A percentile compares a stretch with the other conserved stretches of the same genome.
Conservation (phyloP, 75 land plant genomes). For the Pinus tabuliformis region DNA sequence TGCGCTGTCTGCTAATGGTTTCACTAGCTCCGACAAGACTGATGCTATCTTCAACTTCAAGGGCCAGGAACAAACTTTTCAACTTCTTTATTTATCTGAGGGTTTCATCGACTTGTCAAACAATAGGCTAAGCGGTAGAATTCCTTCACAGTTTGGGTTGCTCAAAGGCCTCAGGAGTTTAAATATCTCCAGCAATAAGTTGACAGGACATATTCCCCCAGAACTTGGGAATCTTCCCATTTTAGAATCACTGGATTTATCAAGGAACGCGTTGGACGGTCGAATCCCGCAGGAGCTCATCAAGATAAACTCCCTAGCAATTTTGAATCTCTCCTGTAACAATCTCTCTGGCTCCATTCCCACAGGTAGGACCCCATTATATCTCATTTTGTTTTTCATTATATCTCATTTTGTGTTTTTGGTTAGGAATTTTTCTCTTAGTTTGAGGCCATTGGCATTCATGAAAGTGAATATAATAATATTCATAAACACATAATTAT, state of each 20-base stretch:
- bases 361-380: neutral
- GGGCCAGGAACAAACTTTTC: neutral
- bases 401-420: too few species aligned
- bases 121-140: constrained; percentile 57
- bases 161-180: constrained; percentile 35
- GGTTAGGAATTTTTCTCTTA: too few species aligned
- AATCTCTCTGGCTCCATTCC: constrained; percentile 56
- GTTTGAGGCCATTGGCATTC: too few species aligned
- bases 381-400: too few species aligned
- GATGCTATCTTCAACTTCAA: neutral
- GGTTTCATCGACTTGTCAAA: constrained; percentile 38
- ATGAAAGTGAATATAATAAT: too few species aligned
- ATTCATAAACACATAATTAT: too few species aligned
- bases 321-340: neutral
- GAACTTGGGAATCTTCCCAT: constrained; percentile 39
- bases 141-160: constrained; percentile 45
- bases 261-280: constrained; percentile 27
- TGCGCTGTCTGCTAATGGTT: constrained; percentile 19
- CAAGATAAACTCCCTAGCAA: neutral
- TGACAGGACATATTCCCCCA: constrained; percentile 56
- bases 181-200: constrained; percentile 57
- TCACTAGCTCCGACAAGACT: constrained; percentile 11
- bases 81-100: constrained; percentile 6
- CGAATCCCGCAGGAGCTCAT: neutral
- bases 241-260: constrained; percentile 15